phyloP scores from a whole-genome alignment of 2,329 filamentous ascomycete species.

The Phialocephala subalpina region DNA sequence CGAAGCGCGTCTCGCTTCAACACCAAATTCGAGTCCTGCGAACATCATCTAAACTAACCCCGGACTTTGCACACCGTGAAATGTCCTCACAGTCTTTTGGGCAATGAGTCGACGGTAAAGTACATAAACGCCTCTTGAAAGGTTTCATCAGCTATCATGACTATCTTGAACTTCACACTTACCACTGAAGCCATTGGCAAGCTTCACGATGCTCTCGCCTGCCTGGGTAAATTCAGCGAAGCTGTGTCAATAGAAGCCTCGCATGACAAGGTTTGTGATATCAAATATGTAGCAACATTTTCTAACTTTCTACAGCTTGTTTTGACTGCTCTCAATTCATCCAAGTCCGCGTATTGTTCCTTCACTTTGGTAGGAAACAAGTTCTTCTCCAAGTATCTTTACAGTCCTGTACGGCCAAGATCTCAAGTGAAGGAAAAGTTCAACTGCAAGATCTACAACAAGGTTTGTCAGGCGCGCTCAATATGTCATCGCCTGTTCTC shows the following conservation, averaged over 20 bases:
- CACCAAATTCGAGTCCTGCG: no score
- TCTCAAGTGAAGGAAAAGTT: slow-evolving; percentile 58
- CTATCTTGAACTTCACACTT: slow-evolving; percentile 75
- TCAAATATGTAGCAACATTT: neutral
- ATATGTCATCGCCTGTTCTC: neutral
- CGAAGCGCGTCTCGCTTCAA: neutral
- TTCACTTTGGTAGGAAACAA: slow-evolving; percentile 71
- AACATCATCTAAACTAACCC: no score
- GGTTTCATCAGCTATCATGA: slow-evolving; percentile 50
- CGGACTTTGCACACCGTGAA: neutral
- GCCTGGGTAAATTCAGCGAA: slow-evolving; percentile 82
- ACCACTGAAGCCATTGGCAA: slow-evolving; percentile 75
- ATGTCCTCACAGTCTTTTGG: neutral
- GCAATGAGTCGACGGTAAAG: neutral
- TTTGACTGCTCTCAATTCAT: slow-evolving; percentile 79
- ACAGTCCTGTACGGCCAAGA: slow-evolving; percentile 53
- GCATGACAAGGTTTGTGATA: slow-evolving; percentile 39
- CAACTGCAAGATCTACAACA: slow-evolving; percentile 78
- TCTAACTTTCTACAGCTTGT: slow-evolving; percentile 60
- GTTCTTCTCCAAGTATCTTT: slow-evolving; percentile 79
- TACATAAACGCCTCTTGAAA: neutral
- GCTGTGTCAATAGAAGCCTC: slow-evolving; percentile 72
- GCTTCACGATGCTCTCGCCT: slow-evolving; percentile 77
- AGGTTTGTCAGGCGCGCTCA: slow-evolving; percentile 52
- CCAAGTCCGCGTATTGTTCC: slow-evolving; percentile 80